Percentiles rank a stretch among this genome's conserved stretches.
phyloP scores from a whole-genome alignment of 768 basidiomycete genomes.

The Suillus paluster region DNA sequence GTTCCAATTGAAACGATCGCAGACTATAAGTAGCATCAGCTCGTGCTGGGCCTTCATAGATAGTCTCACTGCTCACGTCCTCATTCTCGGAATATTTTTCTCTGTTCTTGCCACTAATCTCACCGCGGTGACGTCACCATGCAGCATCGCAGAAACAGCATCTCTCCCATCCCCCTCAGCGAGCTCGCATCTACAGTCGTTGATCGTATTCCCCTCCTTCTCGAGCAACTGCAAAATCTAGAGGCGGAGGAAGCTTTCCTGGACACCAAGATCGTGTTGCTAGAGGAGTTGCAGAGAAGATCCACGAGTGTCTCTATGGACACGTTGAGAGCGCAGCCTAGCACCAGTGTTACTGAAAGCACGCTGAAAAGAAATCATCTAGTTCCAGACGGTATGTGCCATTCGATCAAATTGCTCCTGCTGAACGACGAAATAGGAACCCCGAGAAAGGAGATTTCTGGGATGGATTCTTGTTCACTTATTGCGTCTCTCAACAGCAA shows the following conservation, averaged over 20 bases:
- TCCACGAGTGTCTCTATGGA: neutral
- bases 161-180: neutral
- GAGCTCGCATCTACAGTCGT: neutral
- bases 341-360: neutral
- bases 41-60: neutral
- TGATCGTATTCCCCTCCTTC: neutral
- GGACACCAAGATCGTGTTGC: neutral
- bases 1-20: neutral
- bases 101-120: neutral
- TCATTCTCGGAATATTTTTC: neutral
- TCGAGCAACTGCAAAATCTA: slow-evolving; percentile 3
- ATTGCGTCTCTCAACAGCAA: neutral
- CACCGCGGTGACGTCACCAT: neutral
- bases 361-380: neutral
- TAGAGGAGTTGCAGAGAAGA: neutral
- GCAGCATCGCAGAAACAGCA: neutral
- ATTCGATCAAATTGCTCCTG: neutral
- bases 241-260: neutral
- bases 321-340: neutral
- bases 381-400: neutral
- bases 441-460: neutral
- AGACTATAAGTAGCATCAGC: neutral
- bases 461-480: neutral
- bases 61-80: neutral
- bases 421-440: neutral